Evolutionary conservation across 2,329 filamentous ascomycete genomes (phyloP), one percentile per base, ranked within the genome.

Genomic region (Pseudocercospora crystallina): DNA sequence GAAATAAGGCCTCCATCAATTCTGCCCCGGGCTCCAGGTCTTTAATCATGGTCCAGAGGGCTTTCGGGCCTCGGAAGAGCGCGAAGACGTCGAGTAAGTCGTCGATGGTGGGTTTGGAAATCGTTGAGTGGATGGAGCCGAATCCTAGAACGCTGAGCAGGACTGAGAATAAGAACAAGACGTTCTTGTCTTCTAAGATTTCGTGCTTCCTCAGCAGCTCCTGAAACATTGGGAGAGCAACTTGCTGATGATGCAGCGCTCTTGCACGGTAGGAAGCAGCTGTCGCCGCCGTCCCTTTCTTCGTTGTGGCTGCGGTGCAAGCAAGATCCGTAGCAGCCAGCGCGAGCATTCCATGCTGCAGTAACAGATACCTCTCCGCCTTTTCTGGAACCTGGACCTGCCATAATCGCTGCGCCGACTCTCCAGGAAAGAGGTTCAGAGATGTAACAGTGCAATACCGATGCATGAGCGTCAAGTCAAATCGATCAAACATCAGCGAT

Each of bases 331-430:
- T 54, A 7, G 60, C 62, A 14, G 63, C 53, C 4, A 65, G 46
- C 11, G 61, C 61, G 9, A 66, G 55, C 20, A 66, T 58, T 31
- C 60, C 61, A 15, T 64, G 62, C 55, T 63, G 63, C 1, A 66
- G 48, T 12, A 66, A 47, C 7, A 48, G 46, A 29, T 59, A 42
- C 2, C 38, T 48, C 15, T 59, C 47, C 2, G 56, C 61, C 29
- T 56, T 46, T 9, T 51, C 30, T 2, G 62, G 58, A 1, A 63
- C 49, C 12, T 47, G 47, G 13, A 34, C 26, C 32, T 38, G 43
- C 36, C 26, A 38, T n/a, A 39, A 32, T 8, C 34, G n/a, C 14
- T 43, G 41, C 5, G 41, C 41, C 11, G 41, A 33, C 7, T 13
- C 30, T 10, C 30, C 41, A 7, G 41, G 41, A 17, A 43, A 43